Base-by-base conservation (phyloP, 768 basidiomycete species). In the Trametes gibbosa region DNA sequence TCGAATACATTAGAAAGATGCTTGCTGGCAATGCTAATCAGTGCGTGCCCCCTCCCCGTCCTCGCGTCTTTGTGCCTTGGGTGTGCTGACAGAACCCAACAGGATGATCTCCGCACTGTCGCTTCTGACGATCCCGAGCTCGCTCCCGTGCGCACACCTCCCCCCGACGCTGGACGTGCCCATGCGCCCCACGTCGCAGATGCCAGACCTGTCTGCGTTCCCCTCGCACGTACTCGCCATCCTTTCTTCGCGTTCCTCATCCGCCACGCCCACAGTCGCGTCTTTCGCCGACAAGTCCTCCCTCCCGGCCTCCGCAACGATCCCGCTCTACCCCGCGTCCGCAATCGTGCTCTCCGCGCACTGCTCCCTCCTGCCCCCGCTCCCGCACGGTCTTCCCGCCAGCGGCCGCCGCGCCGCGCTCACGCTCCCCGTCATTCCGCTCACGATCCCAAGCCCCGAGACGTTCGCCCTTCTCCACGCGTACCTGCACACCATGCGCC, bases 401-500 rank as follows among this genome's bases (percentile, higher is more conserved):
- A 56, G 73, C 40, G 45, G 60, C 52, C 63, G 73, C 34, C 65
- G 76, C 0, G 69, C 69, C 24, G 67, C 70, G 9, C 69, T 69
- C 55, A 74, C 71, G 43, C 65, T 83, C 52, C 90, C 90, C 29
- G 76, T 92, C 48, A 79, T 84, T 50, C 79, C 83, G 0, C 71
- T 93, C 37, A 76, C 78, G 39, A 72, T 93, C 12, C 87, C 89
- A 1, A 81, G 80, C 5, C 85, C 88, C 10, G 71, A 76, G 2
- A 80, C 82, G 12, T 92, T 86, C 75, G 75, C 82, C 2, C 71
- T 77, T 32, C 75, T 93, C 27, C 77, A 81, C 52, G 70, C 77
- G 13, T 92, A 82, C 75, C 77, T 92, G 53, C 91, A 92, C 73
- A 84, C 81, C 12, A 85, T 84, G 59, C 75, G 81, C 52, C 59